Evolutionary conservation across 2,329 filamentous ascomycete genomes (phyloP).

Genomic region (Ophiostoma ips): DNA sequence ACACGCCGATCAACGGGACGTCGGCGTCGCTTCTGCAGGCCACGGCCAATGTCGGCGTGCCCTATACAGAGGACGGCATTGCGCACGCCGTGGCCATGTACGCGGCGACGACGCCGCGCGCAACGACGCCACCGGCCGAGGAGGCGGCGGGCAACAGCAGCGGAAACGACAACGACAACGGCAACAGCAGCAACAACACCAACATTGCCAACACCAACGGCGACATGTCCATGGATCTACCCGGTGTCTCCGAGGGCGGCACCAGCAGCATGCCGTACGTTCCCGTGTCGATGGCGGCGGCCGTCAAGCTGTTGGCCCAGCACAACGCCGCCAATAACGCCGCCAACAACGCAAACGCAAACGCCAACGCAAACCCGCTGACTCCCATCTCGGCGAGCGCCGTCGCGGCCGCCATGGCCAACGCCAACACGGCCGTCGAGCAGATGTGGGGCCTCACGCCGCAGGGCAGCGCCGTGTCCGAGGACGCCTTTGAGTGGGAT

Average conservation of each 20-base stretch:
- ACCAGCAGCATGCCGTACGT: not conserved
- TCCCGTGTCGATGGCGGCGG: not conserved
- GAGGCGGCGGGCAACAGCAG: conserved; percentile 9
- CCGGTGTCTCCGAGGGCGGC: not conserved
- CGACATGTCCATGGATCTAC: not conserved
- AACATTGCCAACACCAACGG: not conserved
- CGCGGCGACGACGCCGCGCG: conserved; percentile 16
- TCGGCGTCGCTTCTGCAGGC: conserved; percentile 13
- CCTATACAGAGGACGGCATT: conserved; percentile 14
- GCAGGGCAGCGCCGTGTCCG: conserved; percentile 29
- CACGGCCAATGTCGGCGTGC: conserved; percentile 14
- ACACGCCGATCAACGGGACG: conserved; percentile 13
- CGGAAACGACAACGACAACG: not conserved
- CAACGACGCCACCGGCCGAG: conserved; percentile 39
- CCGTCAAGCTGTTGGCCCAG: not conserved
- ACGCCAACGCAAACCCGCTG: not conserved
- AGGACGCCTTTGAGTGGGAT: conserved; percentile 38
- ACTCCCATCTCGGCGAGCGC: not conserved
- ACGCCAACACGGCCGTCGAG: conserved; percentile 25
- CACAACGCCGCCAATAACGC: not conserved
- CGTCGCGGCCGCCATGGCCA: not conserved
- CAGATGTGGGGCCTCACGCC: conserved; percentile 28
- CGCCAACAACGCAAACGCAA: not conserved
- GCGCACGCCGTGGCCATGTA: conserved; percentile 12
- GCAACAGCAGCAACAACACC: not conserved